These are phyloP conservation scores for Trichophyton simii DNA, from an alignment of 2,329 filamentous ascomycete species.

Conservation along the genomic window DNA sequence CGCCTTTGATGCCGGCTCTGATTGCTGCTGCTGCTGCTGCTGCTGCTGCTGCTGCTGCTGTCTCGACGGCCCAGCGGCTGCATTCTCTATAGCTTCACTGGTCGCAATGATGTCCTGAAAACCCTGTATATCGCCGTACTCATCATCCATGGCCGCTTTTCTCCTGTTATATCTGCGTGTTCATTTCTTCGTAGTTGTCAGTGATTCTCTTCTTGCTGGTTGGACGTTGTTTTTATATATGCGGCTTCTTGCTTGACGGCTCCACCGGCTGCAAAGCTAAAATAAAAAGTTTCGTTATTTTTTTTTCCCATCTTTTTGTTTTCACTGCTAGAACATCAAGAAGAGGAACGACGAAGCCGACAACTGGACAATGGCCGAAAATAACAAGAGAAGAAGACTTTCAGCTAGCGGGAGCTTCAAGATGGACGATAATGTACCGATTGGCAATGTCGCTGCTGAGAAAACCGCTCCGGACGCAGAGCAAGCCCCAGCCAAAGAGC, in stretches of 20 bases:
- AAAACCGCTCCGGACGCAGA: conserved; percentile 17
- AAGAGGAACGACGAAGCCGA: neutral
- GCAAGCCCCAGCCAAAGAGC: conserved; percentile 9
- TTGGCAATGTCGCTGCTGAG: conserved; percentile 7
- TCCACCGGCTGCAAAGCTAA: neutral
- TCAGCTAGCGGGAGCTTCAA: conserved; percentile 20
- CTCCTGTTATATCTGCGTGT: neutral
- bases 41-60: conserved; percentile 3
- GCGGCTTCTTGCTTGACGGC: neutral
- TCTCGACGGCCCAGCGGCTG: conserved; percentile 24
- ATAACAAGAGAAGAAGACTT: conserved; percentile 26
- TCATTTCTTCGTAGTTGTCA: neutral
- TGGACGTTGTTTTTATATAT: neutral
- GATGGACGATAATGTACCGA: conserved; percentile 8
- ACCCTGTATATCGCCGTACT: conserved; percentile 33
- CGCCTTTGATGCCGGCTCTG: conserved; percentile 18
- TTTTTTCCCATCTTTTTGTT: neutral
- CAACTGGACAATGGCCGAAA: conserved; percentile 21
- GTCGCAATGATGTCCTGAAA: neutral
- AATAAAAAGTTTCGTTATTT: neutral
- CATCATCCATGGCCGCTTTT: conserved; percentile 31
- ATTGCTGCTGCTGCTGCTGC: conserved; percentile 11
- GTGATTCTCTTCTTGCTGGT: neutral
- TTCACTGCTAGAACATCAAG: neutral
- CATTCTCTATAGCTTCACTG: neutral